A percentile compares a stretch with the other conserved stretches of the same genome.
Conservation (phyloP, 176 grass and related monocot genomes). For the Guadua angustifolia region DNA sequence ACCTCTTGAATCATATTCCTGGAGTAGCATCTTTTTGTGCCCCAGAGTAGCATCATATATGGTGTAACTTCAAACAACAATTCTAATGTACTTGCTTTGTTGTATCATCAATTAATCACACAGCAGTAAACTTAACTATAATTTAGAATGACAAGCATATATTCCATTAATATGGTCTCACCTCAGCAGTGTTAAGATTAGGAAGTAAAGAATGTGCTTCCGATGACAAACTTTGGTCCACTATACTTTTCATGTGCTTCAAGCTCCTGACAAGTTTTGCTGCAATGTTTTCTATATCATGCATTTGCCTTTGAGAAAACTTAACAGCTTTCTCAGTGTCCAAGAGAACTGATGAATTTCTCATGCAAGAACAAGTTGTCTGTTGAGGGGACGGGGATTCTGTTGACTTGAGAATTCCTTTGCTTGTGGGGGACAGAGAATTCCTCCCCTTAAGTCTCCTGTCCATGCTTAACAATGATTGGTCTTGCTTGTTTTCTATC, state of each 20-base stretch:
- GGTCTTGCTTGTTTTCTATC: slow-evolving; percentile 39
- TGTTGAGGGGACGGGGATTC: slow-evolving; percentile 41
- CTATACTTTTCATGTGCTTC: slow-evolving; percentile 75
- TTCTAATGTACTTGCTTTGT: slow-evolving; percentile 18
- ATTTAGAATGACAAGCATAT: slow-evolving; percentile 32
- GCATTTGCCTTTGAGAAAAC: slow-evolving; percentile 91
- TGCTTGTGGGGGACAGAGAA: slow-evolving; percentile 37
- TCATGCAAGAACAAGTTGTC: slow-evolving; percentile 58
- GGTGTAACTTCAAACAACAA: slow-evolving; percentile 24
- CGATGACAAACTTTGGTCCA: slow-evolving; percentile 68
- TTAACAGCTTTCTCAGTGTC: slow-evolving; percentile 78
- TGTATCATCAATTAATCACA: neutral
- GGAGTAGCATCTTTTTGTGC: slow-evolving; percentile 5
- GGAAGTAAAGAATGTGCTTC: slow-evolving; percentile 62
- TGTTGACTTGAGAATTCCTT: slow-evolving; percentile 58
- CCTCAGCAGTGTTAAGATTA: slow-evolving; percentile 66
- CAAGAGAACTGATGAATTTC: slow-evolving; percentile 50
- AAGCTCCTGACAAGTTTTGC: slow-evolving; percentile 82
- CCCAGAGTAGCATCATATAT: neutral
- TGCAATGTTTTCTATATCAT: slow-evolving; percentile 82
- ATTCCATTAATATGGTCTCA: slow-evolving; percentile 43
- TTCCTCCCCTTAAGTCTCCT: slow-evolving; percentile 43
- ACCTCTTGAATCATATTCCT: neutral
- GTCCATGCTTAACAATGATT: slow-evolving; percentile 35
- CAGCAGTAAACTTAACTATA: slow-evolving; percentile 32